Percentiles rank a stretch among this genome's conserved stretches.
Conservation (phyloP, 2,329 filamentous ascomycete species). For the Diaporthe sp. region DNA sequence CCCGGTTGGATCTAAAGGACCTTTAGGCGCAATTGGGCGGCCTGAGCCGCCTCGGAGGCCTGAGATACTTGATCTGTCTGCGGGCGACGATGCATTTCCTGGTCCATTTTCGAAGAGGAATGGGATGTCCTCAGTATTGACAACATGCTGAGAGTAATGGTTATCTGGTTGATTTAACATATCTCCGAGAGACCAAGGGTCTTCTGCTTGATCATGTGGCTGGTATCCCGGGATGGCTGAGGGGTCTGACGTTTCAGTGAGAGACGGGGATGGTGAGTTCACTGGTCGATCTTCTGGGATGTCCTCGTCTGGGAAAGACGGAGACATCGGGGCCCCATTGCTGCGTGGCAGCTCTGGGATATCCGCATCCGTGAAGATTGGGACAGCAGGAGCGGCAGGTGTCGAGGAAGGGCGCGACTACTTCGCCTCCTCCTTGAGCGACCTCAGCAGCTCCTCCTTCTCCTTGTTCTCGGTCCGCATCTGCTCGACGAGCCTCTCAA, state of each 20-base stretch:
- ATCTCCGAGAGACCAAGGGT: too few relatives aligned
- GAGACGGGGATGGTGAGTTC: too few relatives aligned
- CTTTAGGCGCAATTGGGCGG: neutral
- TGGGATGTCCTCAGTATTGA: too few relatives aligned
- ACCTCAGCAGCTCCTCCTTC: conserved; percentile 73
- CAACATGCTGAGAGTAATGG: too few relatives aligned
- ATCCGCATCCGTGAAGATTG: neutral
- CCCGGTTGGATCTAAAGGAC: neutral
- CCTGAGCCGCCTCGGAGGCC: neutral
- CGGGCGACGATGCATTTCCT: too few relatives aligned
- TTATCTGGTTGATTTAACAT: too few relatives aligned
- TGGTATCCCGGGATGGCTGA: too few relatives aligned
- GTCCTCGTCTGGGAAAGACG: neutral
- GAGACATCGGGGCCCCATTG: neutral
- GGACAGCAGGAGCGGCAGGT: neutral
- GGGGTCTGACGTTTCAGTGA: too few relatives aligned
- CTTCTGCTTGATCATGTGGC: too few relatives aligned
- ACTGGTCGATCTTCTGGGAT: too few relatives aligned
- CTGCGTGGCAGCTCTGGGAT: neutral
- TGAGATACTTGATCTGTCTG: neutral
- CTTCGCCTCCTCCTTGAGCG: conserved; percentile 69
- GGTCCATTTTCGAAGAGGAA: too few relatives aligned
- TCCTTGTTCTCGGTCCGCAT: conserved; percentile 73
- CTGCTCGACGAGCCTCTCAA: conserved; percentile 71
- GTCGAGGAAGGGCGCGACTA: conserved; percentile 26